A percentile compares a stretch with the other conserved stretches of the same genome.
phyloP scores from a whole-genome alignment of 2,329 filamentous ascomycete species.

The Aspergillus unguis region DNA sequence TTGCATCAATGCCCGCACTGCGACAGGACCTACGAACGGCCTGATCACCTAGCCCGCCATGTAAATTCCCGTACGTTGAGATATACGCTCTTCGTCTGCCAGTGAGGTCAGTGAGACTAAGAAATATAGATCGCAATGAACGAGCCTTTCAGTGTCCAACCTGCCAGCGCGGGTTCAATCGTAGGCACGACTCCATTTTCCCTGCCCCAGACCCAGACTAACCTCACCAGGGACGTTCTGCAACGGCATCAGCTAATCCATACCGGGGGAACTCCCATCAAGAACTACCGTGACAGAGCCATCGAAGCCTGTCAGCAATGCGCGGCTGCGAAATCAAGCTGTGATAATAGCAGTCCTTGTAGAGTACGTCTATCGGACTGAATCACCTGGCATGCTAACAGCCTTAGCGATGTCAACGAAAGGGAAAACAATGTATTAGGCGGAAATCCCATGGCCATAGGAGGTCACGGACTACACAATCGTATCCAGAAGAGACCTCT shows the following conservation, averaged over 20 bases:
- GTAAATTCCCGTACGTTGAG: constrained; percentile 1
- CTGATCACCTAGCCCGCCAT: constrained; percentile 7
- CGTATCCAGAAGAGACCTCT: neutral
- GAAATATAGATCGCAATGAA: neutral
- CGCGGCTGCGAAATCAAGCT: constrained; percentile 4
- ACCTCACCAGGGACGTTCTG: neutral
- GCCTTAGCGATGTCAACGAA: neutral
- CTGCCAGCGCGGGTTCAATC: constrained; percentile 7
- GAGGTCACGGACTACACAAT: no score
- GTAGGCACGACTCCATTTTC: neutral
- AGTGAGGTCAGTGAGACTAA: neutral
- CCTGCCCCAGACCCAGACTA: neutral
- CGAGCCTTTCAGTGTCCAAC: constrained; percentile 4
- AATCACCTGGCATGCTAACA: no score
- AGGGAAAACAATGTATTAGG: neutral
- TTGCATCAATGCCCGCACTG: constrained; percentile 7
- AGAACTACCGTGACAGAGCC: neutral
- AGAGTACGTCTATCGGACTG: neutral
- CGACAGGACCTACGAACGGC: constrained; percentile 3
- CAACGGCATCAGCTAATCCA: constrained; percentile 3
- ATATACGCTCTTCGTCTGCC: neutral
- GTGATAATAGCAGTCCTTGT: constrained; percentile 2
- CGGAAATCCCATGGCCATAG: neutral
- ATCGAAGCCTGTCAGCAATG: constrained; percentile 6
- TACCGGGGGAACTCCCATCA: neutral